Conservation (phyloP, 2,329 filamentous ascomycete species). For the Endothia cerciana region DNA sequence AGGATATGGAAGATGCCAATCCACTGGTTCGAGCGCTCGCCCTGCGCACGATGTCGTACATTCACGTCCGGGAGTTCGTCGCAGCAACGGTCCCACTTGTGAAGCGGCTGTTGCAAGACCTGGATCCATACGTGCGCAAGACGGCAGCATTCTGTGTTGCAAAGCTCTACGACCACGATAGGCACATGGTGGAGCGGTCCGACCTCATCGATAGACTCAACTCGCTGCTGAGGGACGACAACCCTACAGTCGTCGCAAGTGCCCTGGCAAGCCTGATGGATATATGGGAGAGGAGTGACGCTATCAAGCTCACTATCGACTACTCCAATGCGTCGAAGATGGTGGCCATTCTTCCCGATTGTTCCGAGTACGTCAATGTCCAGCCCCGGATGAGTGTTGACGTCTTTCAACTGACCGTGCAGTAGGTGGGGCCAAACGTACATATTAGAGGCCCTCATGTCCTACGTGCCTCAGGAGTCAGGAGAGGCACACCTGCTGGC, state of each 20-base stretch:
- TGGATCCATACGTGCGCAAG: conserved; percentile 95
- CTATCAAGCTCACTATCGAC: conserved; percentile 97
- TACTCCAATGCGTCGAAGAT: conserved; percentile 98
- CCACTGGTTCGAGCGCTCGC: conserved; percentile 91
- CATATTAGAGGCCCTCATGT: conserved; percentile 96
- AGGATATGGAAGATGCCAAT: conserved; percentile 94
- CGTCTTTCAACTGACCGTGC: conserved; percentile 5
- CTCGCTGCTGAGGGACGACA: conserved; percentile 87
- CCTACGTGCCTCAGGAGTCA: conserved; percentile 91
- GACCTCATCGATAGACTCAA: conserved; percentile 93
- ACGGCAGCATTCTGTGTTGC: conserved; percentile 95
- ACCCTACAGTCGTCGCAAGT: conserved; percentile 95
- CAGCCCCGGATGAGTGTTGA: neutral
- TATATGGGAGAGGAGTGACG: conserved; percentile 97
- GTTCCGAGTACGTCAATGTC: conserved; percentile 76
- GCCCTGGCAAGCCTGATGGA: conserved; percentile 91
- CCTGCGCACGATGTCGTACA: conserved; percentile 93
- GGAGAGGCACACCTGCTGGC: conserved; percentile 86
- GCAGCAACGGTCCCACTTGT: conserved; percentile 85
- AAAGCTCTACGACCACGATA: conserved; percentile 97
- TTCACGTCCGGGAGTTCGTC: conserved; percentile 95
- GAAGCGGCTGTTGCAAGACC: conserved; percentile 80
- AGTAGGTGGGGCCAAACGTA: conserved; percentile 96
- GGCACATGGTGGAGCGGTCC: conserved; percentile 83
- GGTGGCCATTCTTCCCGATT: conserved; percentile 93